Conservation (phyloP, 192 early-diverging fungal genomes). For the Coemansia sp. region DNA sequence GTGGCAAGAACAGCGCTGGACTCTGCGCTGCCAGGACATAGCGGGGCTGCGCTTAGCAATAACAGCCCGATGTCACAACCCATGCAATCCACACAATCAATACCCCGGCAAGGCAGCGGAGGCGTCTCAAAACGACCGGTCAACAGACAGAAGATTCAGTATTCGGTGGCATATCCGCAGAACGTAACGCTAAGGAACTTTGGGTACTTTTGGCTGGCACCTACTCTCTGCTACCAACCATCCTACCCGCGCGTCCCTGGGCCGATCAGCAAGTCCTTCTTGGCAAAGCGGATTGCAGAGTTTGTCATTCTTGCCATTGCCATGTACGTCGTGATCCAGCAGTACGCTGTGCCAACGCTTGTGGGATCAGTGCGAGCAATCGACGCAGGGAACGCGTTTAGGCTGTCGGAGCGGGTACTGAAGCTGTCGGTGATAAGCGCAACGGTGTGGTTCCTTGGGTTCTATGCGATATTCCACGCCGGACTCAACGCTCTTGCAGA, state of each 20-base stretch:
- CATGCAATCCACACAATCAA: not conserved
- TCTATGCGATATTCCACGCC: constrained; percentile 83
- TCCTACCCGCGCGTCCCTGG: constrained; percentile 67
- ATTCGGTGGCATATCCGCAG: constrained; percentile 66
- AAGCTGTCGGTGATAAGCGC: constrained; percentile 78
- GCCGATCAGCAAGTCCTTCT: constrained; percentile 69
- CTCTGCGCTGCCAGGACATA: not conserved
- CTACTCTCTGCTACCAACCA: constrained; percentile 88
- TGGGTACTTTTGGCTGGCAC: constrained; percentile 76
- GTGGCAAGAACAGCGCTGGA: not conserved
- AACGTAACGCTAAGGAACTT: constrained; percentile 67
- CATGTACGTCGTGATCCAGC: constrained; percentile 80
- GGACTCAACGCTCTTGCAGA: constrained; percentile 80
- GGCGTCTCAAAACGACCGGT: not conserved
- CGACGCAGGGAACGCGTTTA: constrained; percentile 64
- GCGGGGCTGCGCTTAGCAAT: not conserved
- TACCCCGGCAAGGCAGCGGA: constrained; percentile 3
- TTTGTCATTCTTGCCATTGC: constrained; percentile 62
- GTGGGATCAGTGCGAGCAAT: constrained; percentile 73
- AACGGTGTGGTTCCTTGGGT: constrained; percentile 87
- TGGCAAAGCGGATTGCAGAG: constrained; percentile 80
- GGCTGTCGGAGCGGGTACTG: constrained; percentile 80
- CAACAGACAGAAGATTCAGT: constrained; percentile 44
- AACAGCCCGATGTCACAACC: not conserved
- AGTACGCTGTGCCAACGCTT: constrained; percentile 80